Conservation (phyloP, 805 yeast species). For the Wickerhamomyces bovis region DNA sequence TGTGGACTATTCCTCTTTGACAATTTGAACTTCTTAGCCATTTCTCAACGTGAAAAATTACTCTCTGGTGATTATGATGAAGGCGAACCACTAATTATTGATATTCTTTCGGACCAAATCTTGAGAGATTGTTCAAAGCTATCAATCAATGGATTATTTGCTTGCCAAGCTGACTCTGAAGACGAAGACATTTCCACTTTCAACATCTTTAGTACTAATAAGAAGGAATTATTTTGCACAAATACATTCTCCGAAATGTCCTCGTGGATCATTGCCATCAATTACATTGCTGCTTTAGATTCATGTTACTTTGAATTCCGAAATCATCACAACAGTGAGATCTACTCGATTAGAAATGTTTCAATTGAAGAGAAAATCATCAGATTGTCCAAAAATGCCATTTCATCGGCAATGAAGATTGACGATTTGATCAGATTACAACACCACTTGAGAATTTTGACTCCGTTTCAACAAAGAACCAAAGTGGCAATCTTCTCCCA, state of each 20-base stretch:
- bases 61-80: conserved; percentile 17
- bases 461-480: conserved; percentile 52
- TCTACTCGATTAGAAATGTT: conserved; percentile 21
- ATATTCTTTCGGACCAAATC: conserved; percentile 20
- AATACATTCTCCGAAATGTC: conserved; percentile 37
- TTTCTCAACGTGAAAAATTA: conserved; percentile 23
- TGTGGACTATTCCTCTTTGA: conserved; percentile 44
- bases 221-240: conserved; percentile 37
- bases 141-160: conserved; percentile 36
- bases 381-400: conserved; percentile 30
- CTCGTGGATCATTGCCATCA: conserved; percentile 57
- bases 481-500: conserved; percentile 41
- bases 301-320: conserved; percentile 27
- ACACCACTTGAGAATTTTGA: conserved; percentile 36
- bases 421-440: conserved; percentile 30
- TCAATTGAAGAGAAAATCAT: conserved; percentile 28
- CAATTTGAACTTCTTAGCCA: conserved; percentile 27
- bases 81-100: conserved; percentile 27
- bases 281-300: conserved; percentile 43
- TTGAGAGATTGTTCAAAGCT: conserved; percentile 26
- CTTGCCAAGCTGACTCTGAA: conserved; percentile 22
- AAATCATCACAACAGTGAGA: conserved; percentile 15
- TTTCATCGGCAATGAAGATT: conserved; percentile 31
- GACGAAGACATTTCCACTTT: conserved; percentile 21
- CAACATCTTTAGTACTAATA: conserved; percentile 35